A percentile compares a stretch with the other conserved stretches of the same genome.
Conservation (phyloP, 2,329 filamentous ascomycete species). For the Thelonectria olida region DNA sequence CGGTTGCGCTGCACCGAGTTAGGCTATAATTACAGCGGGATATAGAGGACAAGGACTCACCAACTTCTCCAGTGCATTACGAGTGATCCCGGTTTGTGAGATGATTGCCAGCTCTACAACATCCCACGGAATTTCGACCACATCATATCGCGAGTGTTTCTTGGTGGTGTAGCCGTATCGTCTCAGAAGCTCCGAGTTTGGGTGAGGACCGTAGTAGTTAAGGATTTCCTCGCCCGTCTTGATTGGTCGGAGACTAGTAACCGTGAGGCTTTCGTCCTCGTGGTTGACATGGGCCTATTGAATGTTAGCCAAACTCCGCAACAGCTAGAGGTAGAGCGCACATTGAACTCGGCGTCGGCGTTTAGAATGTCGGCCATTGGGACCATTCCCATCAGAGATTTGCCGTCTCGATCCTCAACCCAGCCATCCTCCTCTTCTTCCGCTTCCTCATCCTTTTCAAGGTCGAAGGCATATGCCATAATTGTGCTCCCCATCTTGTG, state of each 20-base stretch:
- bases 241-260: slow-evolving; percentile 76
- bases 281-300: slow-evolving; percentile 63
- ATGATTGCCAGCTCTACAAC: slow-evolving; percentile 60
- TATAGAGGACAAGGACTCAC: slow-evolving; percentile 42
- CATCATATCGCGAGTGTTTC: slow-evolving; percentile 81
- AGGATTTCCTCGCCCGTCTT: slow-evolving; percentile 78
- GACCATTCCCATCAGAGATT: slow-evolving; percentile 81
- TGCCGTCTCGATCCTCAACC: slow-evolving; percentile 69
- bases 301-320: slow-evolving; percentile 13
- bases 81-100: slow-evolving; percentile 49
- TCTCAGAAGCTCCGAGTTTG: slow-evolving; percentile 82
- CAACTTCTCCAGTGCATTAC: slow-evolving; percentile 51
- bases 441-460: slow-evolving; percentile 68
- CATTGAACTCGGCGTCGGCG: slow-evolving; percentile 88
- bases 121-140: slow-evolving; percentile 78
- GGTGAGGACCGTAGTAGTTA: slow-evolving; percentile 89
- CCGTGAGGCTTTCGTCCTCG: slow-evolving; percentile 67
- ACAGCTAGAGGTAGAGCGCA: slow-evolving; percentile 45
- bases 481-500: slow-evolving; percentile 89
- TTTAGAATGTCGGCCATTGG: slow-evolving; percentile 92
- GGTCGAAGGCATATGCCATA: slow-evolving; percentile 93
- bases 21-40: slow-evolving; percentile 21
- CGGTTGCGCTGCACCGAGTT: slow-evolving; percentile 47
- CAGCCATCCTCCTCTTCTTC: slow-evolving; percentile 72
- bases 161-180: slow-evolving; percentile 89